phyloP scores from a whole-genome alignment of 495 filamentous ascomycete genomes.

The Penicillium dipodomyicola region DNA sequence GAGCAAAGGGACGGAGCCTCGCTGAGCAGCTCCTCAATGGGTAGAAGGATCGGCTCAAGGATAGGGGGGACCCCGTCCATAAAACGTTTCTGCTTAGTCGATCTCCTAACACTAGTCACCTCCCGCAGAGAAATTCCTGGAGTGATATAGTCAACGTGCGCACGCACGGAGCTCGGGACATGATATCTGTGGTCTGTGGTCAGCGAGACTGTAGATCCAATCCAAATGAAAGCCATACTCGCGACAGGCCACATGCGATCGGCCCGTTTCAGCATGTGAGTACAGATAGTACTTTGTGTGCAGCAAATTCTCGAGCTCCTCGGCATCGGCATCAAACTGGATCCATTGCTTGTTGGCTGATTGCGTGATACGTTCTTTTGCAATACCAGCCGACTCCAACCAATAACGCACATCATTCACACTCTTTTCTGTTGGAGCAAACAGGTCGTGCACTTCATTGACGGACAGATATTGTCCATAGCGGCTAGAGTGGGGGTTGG shows the following conservation, averaged over 20 bases:
- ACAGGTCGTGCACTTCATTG: slow-evolving; percentile 50
- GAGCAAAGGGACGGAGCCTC: slow-evolving; percentile 26
- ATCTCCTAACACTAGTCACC: slow-evolving; percentile 14
- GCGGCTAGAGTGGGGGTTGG: slow-evolving; percentile 43
- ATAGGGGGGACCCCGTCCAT: slow-evolving; percentile 17
- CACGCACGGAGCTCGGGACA: slow-evolving; percentile 47
- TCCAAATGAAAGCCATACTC: slow-evolving; percentile 21
- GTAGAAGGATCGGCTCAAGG: slow-evolving; percentile 40
- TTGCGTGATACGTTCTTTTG: slow-evolving; percentile 40
- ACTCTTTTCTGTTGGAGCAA: slow-evolving; percentile 43
- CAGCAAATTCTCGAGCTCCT: slow-evolving; percentile 55
- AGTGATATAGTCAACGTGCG: slow-evolving; percentile 58
- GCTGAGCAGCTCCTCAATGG: slow-evolving; percentile 17
- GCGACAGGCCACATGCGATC: slow-evolving; percentile 48
- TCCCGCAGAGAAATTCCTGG: slow-evolving; percentile 40
- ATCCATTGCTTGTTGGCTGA: slow-evolving; percentile 54
- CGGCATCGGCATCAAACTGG: slow-evolving; percentile 50
- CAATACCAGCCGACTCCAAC: slow-evolving; percentile 50
- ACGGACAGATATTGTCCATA: slow-evolving; percentile 52
- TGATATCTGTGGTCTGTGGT: slow-evolving; percentile 37
- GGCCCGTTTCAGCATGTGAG: slow-evolving; percentile 45
- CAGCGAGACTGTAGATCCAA: not conserved
- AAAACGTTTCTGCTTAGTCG: slow-evolving; percentile 16
- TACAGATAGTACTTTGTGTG: slow-evolving; percentile 59
- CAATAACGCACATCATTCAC: slow-evolving; percentile 48